Base-by-base conservation (phyloP, 2,329 filamentous ascomycete species). In the Penicillium vulpinum region DNA sequence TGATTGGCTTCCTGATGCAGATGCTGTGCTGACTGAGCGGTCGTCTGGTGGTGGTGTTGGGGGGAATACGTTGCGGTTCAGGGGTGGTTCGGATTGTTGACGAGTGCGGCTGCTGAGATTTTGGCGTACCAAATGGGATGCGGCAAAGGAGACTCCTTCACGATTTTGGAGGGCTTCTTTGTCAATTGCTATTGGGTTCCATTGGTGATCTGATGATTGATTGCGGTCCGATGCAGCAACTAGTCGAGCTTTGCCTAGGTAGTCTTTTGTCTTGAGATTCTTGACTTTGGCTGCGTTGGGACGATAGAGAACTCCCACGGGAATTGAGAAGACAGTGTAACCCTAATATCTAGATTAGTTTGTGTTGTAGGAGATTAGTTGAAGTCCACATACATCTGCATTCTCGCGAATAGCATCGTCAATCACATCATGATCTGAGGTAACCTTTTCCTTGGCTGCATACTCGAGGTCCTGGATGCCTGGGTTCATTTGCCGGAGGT, bases 241-340 rank as follows among this genome's bases (percentile, higher is more conserved):
- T 33, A 99, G 81, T 58, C 91, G 86, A n/a, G 94, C 92, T 76
- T 97, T 97, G 59, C 94, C 94, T 4, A 99, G 86, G 69, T 99
- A 99, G 72, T 99, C 92, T 74, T 97, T 97, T 22, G 92, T 91
- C 80, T 97, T 96, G 68, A 99, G 81, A 70, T 99, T 99, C 77
- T 95, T 95, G 64, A 99, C 94, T 77, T 99, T 99, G 62, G 94
- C 92, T 69, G 96, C 92, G 72, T 97, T 97, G 22, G 94, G 94
- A 57, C 94, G 84, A 76, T 97, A 99, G 16, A 99, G 85, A 31
- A 97, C 90, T 24, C 94, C 94, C 13, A 97, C 92, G 0, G 94
- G 94, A 51, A 97, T 97, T 0, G 92, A 97, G 78, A 99, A 99
- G 40, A 99, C 94, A 0, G 94, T 97, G 72, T 99, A 99, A 45